Percentiles rank a stretch among this genome's conserved stretches.
These are phyloP conservation scores for Cadophora sp. DNA, from an alignment of 2,329 filamentous ascomycete species.

Conservation along the genomic window DNA sequence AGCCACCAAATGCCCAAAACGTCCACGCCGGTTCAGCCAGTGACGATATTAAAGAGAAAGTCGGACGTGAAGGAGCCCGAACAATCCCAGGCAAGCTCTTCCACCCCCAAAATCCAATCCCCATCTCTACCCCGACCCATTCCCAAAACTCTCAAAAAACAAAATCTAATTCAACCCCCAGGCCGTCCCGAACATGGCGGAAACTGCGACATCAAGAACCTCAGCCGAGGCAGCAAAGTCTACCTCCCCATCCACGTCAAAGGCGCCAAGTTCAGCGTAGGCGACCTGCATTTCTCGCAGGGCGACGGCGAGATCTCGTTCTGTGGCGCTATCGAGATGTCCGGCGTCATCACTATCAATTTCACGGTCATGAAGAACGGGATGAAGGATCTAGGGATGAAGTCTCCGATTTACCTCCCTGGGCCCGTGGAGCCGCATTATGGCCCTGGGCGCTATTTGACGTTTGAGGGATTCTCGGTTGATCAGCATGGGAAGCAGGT, in stretches of 20 bases:
- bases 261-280: conserved; percentile 89
- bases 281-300: conserved; percentile 86
- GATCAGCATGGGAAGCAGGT: conserved; percentile 84
- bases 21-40: conserved; percentile 74
- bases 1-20: conserved; percentile 75
- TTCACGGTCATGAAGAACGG: conserved; percentile 87
- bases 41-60: conserved; percentile 64
- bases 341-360: conserved; percentile 87
- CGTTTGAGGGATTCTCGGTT: conserved; percentile 90
- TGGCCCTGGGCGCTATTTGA: conserved; percentile 79
- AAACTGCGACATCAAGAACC: conserved; percentile 91
- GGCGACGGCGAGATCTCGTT: conserved; percentile 93
- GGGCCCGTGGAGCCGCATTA: conserved; percentile 91
- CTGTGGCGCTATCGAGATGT: conserved; percentile 93
- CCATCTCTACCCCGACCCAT: background rate
- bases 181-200: conserved; percentile 62
- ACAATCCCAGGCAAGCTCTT: conserved; percentile 73
- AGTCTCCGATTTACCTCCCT: conserved; percentile 83
- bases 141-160: background rate
- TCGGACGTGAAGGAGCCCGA: conserved; percentile 79
- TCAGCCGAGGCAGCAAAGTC: conserved; percentile 79
- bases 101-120: background rate
- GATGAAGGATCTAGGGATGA: conserved; percentile 75
- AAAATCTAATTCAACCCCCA: conserved; percentile 3
- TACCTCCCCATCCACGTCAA: conserved; percentile 87